A percentile compares a stretch with the other conserved stretches of the same genome.
phyloP scores from a whole-genome alignment of 345 rosid species.

The Aethionema arabicum region DNA sequence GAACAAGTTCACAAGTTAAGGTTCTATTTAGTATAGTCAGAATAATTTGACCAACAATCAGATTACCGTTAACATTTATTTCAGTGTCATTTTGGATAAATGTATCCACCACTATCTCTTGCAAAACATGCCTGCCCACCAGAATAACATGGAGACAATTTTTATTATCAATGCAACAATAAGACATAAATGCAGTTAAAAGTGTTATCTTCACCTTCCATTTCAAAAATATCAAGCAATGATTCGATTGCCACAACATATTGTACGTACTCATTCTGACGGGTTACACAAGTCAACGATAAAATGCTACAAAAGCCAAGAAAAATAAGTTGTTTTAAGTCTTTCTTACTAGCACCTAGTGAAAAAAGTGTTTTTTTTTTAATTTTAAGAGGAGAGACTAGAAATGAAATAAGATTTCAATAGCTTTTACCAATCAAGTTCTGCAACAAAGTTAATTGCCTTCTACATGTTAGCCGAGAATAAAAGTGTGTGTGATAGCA shows the following conservation, averaged over 20 bases:
- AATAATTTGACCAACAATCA: constrained; percentile 19
- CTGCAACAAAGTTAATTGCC: constrained; percentile 84
- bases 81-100: constrained; percentile 91
- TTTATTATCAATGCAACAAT: constrained; percentile 12
- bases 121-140: constrained; percentile 81
- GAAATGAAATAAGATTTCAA: constrained; percentile 10
- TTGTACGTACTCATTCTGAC: constrained; percentile 84
- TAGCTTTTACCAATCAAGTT: constrained; percentile 79
- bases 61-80: constrained; percentile 59
- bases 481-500: constrained; percentile 66
- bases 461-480: constrained; percentile 71
- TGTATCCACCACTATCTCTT: constrained; percentile 95
- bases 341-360: constrained; percentile 25
- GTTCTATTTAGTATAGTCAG: constrained; percentile 15
- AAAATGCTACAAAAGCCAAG: constrained; percentile 52
- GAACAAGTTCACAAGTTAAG: constrained; percentile 24
- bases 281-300: constrained; percentile 85
- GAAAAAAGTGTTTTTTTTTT: constrained; percentile 13
- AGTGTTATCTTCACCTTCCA: constrained; percentile 61
- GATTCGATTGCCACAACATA: constrained; percentile 74
- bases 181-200: constrained; percentile 21
- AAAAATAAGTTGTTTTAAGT: constrained; percentile 10
- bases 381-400: constrained; percentile 7
- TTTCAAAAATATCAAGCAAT: constrained; percentile 69
- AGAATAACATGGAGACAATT: not conserved